Base-by-base conservation (phyloP, 2,329 filamentous ascomycete genomes). In the Akanthomyces uredinophilus region DNA sequence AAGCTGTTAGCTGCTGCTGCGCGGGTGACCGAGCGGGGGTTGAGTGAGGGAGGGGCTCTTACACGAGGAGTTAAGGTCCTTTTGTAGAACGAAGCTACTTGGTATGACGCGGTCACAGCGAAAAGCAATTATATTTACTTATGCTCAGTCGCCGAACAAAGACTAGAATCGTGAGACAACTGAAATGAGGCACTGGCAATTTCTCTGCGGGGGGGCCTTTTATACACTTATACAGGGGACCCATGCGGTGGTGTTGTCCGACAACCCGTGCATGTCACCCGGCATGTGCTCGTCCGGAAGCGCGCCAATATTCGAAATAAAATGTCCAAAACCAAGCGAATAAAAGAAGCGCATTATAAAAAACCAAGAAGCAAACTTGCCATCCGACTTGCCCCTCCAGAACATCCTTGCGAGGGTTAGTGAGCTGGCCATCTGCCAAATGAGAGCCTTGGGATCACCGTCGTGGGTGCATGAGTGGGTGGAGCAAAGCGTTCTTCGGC, bases 391-490 rank as follows among this genome's bases (percentile, higher is more conserved):
- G 27, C 27, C n/a, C 49, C 32, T 20, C 47, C 24, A n/a, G 10
- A 2, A n/a, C 39, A 32, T 16, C 47, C 57, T 51, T 35, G 46
- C 57, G 41, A 16, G 1, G 32, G 32, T 35, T 11, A 35, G 20
- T n/a, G 3, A n/a, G 41, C 49, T 29, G 47, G 37, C 22, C n/a
- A 39, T 22, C 16, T n/a, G 22, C 50, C 58, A 54, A 60, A 60
- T 60, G 49, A 60, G 47, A 53, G 29, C 50, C 49, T 60, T 43
- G 49, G 41, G 58, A 51, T 14, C 46, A 27, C 13, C 39, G 41
- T 60, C 58, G 58, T 60, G 58, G 58, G 58, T 53, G 57, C 58
- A 53, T 54, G 49, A 39, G 39, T 18, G 10, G 7, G 58, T 41
- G 58, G 58, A 60, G 58, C 47, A 43, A 43, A 32, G 11, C 8